Conservation (phyloP, 495 filamentous ascomycete species). For the Aspergillus incahuasiensis region DNA sequence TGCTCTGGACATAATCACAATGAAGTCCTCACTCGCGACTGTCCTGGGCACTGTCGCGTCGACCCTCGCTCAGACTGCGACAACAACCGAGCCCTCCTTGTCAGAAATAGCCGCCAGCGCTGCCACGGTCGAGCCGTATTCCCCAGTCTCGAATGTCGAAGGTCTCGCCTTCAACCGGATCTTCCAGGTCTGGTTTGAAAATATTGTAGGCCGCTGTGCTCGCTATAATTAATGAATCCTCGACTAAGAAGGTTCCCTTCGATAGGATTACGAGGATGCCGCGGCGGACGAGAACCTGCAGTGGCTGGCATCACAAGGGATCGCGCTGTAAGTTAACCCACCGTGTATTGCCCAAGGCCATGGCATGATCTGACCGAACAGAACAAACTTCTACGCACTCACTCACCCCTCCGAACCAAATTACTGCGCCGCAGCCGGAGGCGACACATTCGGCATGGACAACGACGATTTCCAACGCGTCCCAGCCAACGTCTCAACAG, state of each 20-base stretch:
- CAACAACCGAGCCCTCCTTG: conserved; percentile 25
- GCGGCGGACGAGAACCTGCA: conserved; percentile 45
- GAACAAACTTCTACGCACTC: conserved; percentile 56
- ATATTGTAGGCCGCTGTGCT: conserved; percentile 50
- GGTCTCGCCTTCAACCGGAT: conserved; percentile 65
- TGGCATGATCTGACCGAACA: conserved; percentile 6
- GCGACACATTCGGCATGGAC: conserved; percentile 66
- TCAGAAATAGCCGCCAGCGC: conserved; percentile 30
- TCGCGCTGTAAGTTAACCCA: conserved; percentile 38
- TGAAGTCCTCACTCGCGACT: conserved; percentile 23
- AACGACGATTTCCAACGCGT: conserved; percentile 57
- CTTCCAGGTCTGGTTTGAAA: conserved; percentile 68
- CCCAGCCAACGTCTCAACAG: conserved; percentile 58
- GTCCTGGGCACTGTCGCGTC: conserved; percentile 22
- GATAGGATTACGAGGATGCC: conserved; percentile 54
- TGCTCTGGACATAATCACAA: conserved; percentile 10
- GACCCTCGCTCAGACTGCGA: conserved; percentile 27
- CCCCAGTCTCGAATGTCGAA: conserved; percentile 54
- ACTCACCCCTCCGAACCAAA: conserved; percentile 71
- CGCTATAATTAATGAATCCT: background rate
- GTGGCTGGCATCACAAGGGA: conserved; percentile 58
- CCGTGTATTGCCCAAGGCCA: background rate
- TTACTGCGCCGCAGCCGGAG: conserved; percentile 58
- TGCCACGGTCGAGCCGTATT: conserved; percentile 34
- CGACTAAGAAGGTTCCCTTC: background rate